These are phyloP conservation scores for Alternaria ventricosa DNA, from an alignment of 2,329 filamentous ascomycete species.

Conservation along the genomic window DNA sequence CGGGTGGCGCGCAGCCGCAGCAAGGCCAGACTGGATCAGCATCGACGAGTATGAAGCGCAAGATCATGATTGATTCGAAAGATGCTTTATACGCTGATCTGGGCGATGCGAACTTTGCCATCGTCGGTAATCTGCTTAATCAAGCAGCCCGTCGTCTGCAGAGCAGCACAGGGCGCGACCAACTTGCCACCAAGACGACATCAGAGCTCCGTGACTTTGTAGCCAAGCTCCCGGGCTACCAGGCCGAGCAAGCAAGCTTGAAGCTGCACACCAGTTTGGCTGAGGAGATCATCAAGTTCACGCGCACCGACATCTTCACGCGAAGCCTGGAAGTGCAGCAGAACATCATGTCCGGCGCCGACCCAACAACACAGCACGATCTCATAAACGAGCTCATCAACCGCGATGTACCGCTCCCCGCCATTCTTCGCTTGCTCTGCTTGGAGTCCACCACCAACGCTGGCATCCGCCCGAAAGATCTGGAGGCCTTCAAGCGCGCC, in stretches of 20 bases:
- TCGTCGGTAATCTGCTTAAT: conserved; percentile 87
- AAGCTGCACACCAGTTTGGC: conserved; percentile 90
- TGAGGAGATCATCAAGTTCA: conserved; percentile 94
- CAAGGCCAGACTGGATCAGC: conserved; percentile 57
- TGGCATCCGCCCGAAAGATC: conserved; percentile 85
- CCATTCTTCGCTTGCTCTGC: conserved; percentile 83
- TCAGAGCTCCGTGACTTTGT: conserved; percentile 94
- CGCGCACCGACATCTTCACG: conserved; percentile 86
- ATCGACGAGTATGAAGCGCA: conserved; percentile 73
- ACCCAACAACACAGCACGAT: conserved; percentile 87
- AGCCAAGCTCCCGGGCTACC: conserved; percentile 88
- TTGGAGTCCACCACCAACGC: conserved; percentile 90
- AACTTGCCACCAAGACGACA: conserved; percentile 80
- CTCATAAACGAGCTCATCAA: conserved; percentile 94
- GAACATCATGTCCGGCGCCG: conserved; percentile 87
- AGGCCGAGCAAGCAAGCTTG: conserved; percentile 91
- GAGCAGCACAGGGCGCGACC: conserved; percentile 86
- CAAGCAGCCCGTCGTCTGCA: conserved; percentile 87
- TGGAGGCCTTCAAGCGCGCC: conserved; percentile 86
- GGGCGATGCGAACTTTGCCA: conserved; percentile 92
- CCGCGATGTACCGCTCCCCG: conserved; percentile 79
- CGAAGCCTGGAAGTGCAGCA: conserved; percentile 92
- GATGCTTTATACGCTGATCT: conserved; percentile 89
- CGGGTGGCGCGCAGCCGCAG: conserved; percentile 73
- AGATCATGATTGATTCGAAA: conserved; percentile 85